These are phyloP conservation scores for Boletus reticuloceps DNA, from an alignment of 768 basidiomycete species.

Conservation along the genomic window DNA sequence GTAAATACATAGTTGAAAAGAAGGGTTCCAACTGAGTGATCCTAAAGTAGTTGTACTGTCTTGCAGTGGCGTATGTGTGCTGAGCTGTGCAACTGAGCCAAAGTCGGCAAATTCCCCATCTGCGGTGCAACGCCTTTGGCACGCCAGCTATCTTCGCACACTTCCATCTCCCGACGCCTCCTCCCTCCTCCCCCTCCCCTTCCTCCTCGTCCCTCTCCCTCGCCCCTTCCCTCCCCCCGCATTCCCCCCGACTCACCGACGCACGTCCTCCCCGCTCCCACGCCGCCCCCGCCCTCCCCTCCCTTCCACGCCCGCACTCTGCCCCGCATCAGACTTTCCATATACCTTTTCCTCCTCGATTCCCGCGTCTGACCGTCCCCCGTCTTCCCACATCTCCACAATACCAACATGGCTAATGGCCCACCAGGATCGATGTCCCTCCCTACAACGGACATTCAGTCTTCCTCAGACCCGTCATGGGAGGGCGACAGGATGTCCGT, in stretches of 20 bases:
- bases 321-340: neutral
- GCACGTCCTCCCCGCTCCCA: neutral
- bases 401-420: slow-evolving; percentile 18
- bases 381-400: neutral
- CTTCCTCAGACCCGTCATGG: slow-evolving; percentile 54
- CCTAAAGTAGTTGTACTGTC: too few relatives aligned
- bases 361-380: neutral
- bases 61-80: neutral
- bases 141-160: slow-evolving; percentile 29
- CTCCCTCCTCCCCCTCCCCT: neutral
- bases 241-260: neutral
- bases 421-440: slow-evolving; percentile 28
- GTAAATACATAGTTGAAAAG: too few relatives aligned
- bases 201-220: neutral
- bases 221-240: neutral
- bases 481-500: slow-evolving; percentile 84
- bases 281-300: neutral
- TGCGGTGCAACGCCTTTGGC: slow-evolving; percentile 31
- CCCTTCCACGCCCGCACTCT: neutral
- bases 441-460: slow-evolving; percentile 6
- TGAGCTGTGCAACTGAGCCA: slow-evolving; percentile 23
- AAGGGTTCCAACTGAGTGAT: too few relatives aligned
- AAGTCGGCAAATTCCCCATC: slow-evolving; percentile 35
- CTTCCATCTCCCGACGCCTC: slow-evolving; percentile 8
- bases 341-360: neutral